Conservation (phyloP, 352 stramenopile species). For the Phytophthora syringae region DNA sequence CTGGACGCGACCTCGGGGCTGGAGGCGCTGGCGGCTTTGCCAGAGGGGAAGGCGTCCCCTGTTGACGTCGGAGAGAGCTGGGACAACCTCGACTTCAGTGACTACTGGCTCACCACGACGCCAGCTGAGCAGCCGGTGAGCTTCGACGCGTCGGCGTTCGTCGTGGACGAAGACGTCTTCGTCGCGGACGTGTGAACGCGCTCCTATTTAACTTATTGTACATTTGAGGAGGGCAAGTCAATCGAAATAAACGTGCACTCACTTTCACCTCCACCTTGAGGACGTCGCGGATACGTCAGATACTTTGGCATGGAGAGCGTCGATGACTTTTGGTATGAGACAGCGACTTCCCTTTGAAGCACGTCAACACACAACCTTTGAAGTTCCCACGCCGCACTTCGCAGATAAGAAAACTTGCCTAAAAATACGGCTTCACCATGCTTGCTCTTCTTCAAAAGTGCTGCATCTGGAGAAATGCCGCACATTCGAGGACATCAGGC, state of each 20-base stretch:
- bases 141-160: conserved; percentile 30
- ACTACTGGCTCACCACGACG: conserved; percentile 30
- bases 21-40: conserved; percentile 19
- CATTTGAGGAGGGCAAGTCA: conserved; percentile 15
- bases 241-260: conserved; percentile 19
- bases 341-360: no score
- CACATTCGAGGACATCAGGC: conserved; percentile 42
- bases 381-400: no score
- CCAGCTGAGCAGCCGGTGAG: conserved; percentile 26
- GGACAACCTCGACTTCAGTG: conserved; percentile 35
- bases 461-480: conserved; percentile 34
- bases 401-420: conserved; percentile 17
- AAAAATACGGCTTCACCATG: conserved; percentile 20
- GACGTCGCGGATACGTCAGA: background rate
- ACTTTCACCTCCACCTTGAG: background rate
- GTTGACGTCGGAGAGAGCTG: conserved; percentile 46
- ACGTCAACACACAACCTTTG: no score
- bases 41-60: conserved; percentile 43
- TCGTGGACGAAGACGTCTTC: conserved; percentile 42
- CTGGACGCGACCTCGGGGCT: conserved; percentile 28
- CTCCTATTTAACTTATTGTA: conserved; percentile 43
- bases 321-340: no score
- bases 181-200: conserved; percentile 37
- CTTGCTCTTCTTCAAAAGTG: background rate
- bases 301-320: no score